Evolutionary conservation across 148 eudicot species (phyloP).

Genomic region (Rhododendron griersonianum): DNA sequence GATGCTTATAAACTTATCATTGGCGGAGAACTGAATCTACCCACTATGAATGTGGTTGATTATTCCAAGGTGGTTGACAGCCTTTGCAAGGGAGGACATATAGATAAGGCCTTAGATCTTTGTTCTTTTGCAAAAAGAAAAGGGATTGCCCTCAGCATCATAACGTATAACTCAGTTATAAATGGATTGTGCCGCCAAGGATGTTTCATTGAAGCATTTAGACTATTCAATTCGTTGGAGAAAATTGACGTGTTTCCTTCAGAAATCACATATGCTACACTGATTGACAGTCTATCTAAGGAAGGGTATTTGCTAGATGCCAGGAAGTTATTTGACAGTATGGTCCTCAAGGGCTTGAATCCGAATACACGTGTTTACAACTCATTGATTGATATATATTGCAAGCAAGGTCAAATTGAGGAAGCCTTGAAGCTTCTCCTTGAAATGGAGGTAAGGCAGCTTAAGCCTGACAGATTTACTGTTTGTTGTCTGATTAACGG

Average conservation of each 20-base stretch:
- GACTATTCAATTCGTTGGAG: conserved; percentile 83
- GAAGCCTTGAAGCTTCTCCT: conserved; percentile 58
- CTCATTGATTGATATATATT: conserved; percentile 69
- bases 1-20: conserved; percentile 70
- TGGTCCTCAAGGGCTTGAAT: conserved; percentile 45
- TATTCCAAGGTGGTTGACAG: conserved; percentile 67
- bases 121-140: conserved; percentile 52
- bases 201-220: conserved; percentile 84
- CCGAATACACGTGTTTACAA: conserved; percentile 65
- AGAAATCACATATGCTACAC: conserved; percentile 71
- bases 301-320: conserved; percentile 80
- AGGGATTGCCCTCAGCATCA: conserved; percentile 56
- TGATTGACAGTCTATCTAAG: conserved; percentile 60
- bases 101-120: conserved; percentile 69
- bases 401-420: conserved; percentile 51
- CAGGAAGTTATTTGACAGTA: conserved; percentile 59
- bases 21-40: conserved; percentile 41
- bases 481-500: conserved; percentile 62
- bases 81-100: conserved; percentile 69
- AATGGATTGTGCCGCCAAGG: conserved; percentile 79
- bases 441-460: conserved; percentile 48
- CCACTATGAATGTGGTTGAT: conserved; percentile 54
- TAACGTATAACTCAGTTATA: conserved; percentile 68
- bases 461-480: conserved; percentile 76
- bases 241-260: conserved; percentile 51